A percentile compares a stretch with the other conserved stretches of the same genome.
These are phyloP conservation scores for Odonthalia washingtoniensis DNA, from an alignment of 31 red algal genomes.

Conservation along the genomic window DNA sequence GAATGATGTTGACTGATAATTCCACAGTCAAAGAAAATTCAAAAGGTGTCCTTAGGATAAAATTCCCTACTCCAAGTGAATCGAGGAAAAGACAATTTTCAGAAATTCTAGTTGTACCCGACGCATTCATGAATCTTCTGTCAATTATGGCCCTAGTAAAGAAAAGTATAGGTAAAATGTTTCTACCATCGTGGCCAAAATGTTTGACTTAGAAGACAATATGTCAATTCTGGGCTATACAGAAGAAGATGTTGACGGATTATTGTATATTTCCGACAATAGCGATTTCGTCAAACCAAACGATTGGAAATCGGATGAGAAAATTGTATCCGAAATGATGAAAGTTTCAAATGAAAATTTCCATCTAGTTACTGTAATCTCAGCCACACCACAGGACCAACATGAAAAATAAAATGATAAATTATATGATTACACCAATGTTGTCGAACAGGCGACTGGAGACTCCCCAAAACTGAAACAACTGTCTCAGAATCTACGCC, in stretches of 20 bases:
- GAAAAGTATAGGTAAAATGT: too few relatives aligned
- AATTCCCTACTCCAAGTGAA: too few relatives aligned
- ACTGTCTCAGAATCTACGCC: neutral
- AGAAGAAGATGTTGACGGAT: neutral
- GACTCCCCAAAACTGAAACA: neutral
- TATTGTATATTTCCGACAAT: conserved; percentile 45
- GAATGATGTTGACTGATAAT: too few relatives aligned
- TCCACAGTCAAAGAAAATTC: too few relatives aligned
- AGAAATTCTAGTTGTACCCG: too few relatives aligned
- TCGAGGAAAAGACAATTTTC: too few relatives aligned
- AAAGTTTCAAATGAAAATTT: neutral
- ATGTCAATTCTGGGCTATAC: conserved; percentile 20
- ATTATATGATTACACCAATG: neutral
- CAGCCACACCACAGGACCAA: neutral
- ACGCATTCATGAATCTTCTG: too few relatives aligned
- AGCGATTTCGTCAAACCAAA: neutral
- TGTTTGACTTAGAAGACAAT: conserved; percentile 42
- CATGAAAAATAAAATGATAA: neutral
- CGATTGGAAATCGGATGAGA: neutral
- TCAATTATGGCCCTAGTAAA: too few relatives aligned
- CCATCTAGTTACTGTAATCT: neutral
- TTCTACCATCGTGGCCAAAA: neutral
- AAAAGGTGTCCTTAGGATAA: too few relatives aligned
- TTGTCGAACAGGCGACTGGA: neutral
- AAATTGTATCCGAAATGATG: neutral